A percentile compares a stretch with the other conserved stretches of the same genome.
Conservation (phyloP, 768 basidiomycete genomes). For the Scleroderma citrinum region DNA sequence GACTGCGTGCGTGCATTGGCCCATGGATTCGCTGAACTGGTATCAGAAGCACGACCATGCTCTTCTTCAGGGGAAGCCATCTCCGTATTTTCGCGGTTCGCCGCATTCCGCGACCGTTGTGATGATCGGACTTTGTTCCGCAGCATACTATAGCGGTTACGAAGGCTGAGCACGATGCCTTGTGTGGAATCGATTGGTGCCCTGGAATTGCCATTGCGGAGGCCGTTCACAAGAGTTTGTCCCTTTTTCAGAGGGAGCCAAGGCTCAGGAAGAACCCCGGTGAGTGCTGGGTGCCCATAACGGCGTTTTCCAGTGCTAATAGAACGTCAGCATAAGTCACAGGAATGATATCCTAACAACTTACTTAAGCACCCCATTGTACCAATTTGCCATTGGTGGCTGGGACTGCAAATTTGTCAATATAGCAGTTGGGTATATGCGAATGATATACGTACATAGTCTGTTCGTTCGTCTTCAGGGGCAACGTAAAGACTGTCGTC, state of each 20-base stretch:
- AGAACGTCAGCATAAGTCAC: conserved; percentile 4
- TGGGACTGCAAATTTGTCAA: conserved; percentile 58
- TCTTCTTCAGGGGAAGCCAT: conserved; percentile 6
- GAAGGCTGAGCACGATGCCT: conserved; percentile 77
- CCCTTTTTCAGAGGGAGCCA: conserved; percentile 91
- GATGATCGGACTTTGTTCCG: conserved; percentile 28
- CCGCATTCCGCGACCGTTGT: conserved; percentile 4
- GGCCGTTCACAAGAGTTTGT: conserved; percentile 61
- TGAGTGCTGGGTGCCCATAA: conserved; percentile 92
- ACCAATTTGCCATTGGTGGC: conserved; percentile 96
- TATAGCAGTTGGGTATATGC: not conserved
- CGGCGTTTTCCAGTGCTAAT: conserved; percentile 86
- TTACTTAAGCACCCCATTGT: conserved; percentile 86
- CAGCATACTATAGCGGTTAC: conserved; percentile 59
- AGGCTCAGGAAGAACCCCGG: conserved; percentile 87
- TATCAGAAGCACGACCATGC: conserved; percentile 22
- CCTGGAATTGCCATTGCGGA: conserved; percentile 28
- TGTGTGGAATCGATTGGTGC: conserved; percentile 41
- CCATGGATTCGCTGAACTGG: conserved; percentile 51
- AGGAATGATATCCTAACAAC: conserved; percentile 6
- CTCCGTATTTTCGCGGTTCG: conserved; percentile 6
- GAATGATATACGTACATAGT: conserved; percentile 53
- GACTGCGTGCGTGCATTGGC: conserved; percentile 34
- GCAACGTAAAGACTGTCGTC: conserved; percentile 95
- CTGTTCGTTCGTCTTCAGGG: conserved; percentile 87